Evolutionary conservation across 495 filamentous ascomycete genomes (phyloP).

Genomic region (Penicillium macrosclerotiorum): DNA sequence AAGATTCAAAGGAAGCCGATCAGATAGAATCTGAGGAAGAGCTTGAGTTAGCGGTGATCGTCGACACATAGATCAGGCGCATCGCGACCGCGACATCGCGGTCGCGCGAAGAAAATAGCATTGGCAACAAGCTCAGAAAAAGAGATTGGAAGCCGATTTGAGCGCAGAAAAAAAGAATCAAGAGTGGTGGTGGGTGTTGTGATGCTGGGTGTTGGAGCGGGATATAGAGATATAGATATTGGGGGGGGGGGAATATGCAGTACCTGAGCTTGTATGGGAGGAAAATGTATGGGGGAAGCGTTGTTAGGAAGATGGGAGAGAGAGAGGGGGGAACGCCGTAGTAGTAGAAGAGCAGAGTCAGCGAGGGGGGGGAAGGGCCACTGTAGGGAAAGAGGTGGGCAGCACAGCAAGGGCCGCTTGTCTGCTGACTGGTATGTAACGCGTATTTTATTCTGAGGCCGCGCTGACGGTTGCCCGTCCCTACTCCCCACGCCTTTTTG

Average conservation of each 20-base stretch:
- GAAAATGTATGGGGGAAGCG: slow-evolving; percentile 61
- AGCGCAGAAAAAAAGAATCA: slow-evolving; percentile 19
- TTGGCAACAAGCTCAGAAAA: slow-evolving; percentile 12
- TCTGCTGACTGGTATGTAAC: slow-evolving; percentile 25
- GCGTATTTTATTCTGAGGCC: background rate
- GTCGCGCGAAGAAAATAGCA: slow-evolving; percentile 24
- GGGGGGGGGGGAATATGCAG: slow-evolving; percentile 33
- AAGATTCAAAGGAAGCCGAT: background rate
- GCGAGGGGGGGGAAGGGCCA: no score
- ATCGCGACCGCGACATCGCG: slow-evolving; percentile 13
- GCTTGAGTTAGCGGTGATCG: slow-evolving; percentile 9
- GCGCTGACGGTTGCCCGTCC: background rate
- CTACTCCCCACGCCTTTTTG: background rate
- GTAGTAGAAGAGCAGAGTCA: slow-evolving; percentile 55
- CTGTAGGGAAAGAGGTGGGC: slow-evolving; percentile 27
- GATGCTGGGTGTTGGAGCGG: slow-evolving; percentile 18
- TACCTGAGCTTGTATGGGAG: slow-evolving; percentile 53
- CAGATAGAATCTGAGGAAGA: slow-evolving; percentile 4
- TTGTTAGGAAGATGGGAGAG: slow-evolving; percentile 50
- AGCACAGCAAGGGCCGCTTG: slow-evolving; percentile 15
- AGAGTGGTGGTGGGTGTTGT: slow-evolving; percentile 20
- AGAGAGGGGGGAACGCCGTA: slow-evolving; percentile 49
- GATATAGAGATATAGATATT: slow-evolving; percentile 33
- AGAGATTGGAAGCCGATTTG: slow-evolving; percentile 13
- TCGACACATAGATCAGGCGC: background rate